phyloP scores from a whole-genome alignment of 345 rosid species.

The Fremontodendron californicum region DNA sequence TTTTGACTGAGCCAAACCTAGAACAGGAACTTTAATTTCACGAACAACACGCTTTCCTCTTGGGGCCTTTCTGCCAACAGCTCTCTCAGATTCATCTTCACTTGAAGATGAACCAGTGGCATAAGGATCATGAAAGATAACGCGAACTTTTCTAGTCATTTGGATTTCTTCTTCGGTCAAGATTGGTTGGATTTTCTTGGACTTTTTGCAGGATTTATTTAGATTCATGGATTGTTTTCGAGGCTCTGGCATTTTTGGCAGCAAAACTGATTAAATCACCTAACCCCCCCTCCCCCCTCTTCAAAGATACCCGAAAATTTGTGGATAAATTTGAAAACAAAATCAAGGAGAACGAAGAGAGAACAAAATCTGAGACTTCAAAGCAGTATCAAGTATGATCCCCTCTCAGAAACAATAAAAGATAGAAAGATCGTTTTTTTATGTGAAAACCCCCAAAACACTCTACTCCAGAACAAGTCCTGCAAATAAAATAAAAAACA shows the following conservation, averaged over 20 bases:
- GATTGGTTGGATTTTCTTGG: constrained; percentile 19
- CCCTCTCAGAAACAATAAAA: constrained; percentile 72
- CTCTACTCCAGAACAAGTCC: constrained; percentile 73
- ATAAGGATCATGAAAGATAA: constrained; percentile 74
- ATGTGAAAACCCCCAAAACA: constrained; percentile 76
- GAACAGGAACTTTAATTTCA: constrained; percentile 50
- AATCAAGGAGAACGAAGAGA: neutral
- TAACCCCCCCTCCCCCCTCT: constrained; percentile 35
- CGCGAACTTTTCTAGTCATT: constrained; percentile 53
- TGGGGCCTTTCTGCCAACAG: neutral
- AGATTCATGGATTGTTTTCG: constrained; percentile 29
- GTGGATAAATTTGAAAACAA: neutral
- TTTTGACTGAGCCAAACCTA: neutral
- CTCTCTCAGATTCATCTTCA: constrained; percentile 59
- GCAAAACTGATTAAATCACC: constrained; percentile 24
- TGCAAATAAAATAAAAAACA: constrained; percentile 30
- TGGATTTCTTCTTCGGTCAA: constrained; percentile 23
- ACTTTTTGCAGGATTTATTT: constrained; percentile 22
- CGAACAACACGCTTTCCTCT: constrained; percentile 48
- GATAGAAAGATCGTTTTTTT: constrained; percentile 53
- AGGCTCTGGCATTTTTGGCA: constrained; percentile 36
- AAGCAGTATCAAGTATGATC: constrained; percentile 43
- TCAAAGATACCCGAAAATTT: constrained; percentile 16
- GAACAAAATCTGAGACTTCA: constrained; percentile 16
- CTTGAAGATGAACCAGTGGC: constrained; percentile 83